These are phyloP conservation scores for Fusarium kyushuense DNA, from an alignment of 2,329 filamentous ascomycete species.

Conservation along the genomic window DNA sequence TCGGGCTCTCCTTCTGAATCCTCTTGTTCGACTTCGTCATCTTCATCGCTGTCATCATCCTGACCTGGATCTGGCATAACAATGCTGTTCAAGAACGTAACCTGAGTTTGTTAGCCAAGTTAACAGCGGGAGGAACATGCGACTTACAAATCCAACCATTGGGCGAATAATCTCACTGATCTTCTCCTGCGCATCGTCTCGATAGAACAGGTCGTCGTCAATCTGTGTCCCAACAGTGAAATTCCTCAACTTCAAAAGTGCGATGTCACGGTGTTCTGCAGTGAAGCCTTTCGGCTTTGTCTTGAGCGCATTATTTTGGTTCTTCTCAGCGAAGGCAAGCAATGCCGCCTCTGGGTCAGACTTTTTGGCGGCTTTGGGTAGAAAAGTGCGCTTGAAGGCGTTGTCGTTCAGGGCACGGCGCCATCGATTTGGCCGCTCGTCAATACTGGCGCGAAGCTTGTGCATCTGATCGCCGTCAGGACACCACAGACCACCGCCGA, in stretches of 20 bases:
- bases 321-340: slow-evolving; percentile 76
- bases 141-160: slow-evolving; percentile 83
- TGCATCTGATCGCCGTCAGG: slow-evolving; percentile 76
- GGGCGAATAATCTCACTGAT: slow-evolving; percentile 73
- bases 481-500: slow-evolving; percentile 86
- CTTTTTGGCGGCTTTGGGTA: slow-evolving; percentile 57
- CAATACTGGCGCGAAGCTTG: slow-evolving; percentile 78
- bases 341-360: slow-evolving; percentile 66
- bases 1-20: slow-evolving; percentile 23
- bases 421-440: slow-evolving; percentile 77
- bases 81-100: slow-evolving; percentile 77
- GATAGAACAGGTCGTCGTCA: slow-evolving; percentile 72
- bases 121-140: background rate
- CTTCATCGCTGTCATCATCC: slow-evolving; percentile 58
- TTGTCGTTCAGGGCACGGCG: slow-evolving; percentile 73
- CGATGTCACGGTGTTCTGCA: slow-evolving; percentile 81
- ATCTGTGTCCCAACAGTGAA: slow-evolving; percentile 80
- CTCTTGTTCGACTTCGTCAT: slow-evolving; percentile 50
- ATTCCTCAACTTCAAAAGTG: slow-evolving; percentile 81
- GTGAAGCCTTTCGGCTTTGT: slow-evolving; percentile 87
- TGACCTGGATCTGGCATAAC: slow-evolving; percentile 75
- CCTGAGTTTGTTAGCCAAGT: slow-evolving; percentile 56
- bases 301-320: slow-evolving; percentile 82
- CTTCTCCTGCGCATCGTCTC: slow-evolving; percentile 71
- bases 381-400: slow-evolving; percentile 72